phyloP scores from a whole-genome alignment of 1,139 yeast species.

The Barnettozyma hawaiiensis region DNA sequence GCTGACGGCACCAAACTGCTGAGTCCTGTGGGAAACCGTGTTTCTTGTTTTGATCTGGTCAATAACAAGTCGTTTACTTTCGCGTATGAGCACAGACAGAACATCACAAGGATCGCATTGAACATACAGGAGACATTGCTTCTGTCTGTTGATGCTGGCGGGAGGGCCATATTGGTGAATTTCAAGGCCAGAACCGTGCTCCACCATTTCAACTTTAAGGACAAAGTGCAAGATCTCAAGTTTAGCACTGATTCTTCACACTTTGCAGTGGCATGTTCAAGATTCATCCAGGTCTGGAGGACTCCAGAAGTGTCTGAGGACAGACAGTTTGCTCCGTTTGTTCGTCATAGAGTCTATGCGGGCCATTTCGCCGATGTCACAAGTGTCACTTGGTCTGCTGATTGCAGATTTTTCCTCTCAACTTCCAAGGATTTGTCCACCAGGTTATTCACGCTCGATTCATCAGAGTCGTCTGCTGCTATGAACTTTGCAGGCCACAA shows the following conservation, averaged over 20 bases:
- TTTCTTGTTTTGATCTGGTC: conserved; percentile 79
- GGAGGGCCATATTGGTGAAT: conserved; percentile 88
- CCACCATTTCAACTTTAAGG: conserved; percentile 92
- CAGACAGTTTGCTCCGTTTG: conserved; percentile 93
- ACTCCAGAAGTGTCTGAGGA: conserved; percentile 73
- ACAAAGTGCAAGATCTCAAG: conserved; percentile 62
- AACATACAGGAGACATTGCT: conserved; percentile 77
- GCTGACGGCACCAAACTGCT: conserved; percentile 79
- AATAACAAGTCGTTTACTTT: conserved; percentile 86
- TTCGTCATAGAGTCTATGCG: conserved; percentile 82
- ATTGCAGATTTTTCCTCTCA: conserved; percentile 80
- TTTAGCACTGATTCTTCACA: conserved; percentile 87
- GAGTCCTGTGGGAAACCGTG: conserved; percentile 94
- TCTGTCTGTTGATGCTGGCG: conserved; percentile 85
- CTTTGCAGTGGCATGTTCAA: conserved; percentile 80
- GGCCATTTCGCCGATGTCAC: conserved; percentile 88
- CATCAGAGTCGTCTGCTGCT: conserved; percentile 75
- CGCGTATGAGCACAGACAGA: conserved; percentile 87
- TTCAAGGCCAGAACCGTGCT: conserved; percentile 80
- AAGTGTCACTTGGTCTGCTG: conserved; percentile 81
- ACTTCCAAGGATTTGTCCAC: conserved; percentile 90
- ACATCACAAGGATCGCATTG: conserved; percentile 71
- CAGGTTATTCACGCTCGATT: conserved; percentile 70
- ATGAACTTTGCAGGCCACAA: conserved; percentile 90
- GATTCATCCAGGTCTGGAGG: conserved; percentile 89